Conservation (phyloP, 1,284 basidiomycete genomes). For the Fomitopsis schrenkii region DNA sequence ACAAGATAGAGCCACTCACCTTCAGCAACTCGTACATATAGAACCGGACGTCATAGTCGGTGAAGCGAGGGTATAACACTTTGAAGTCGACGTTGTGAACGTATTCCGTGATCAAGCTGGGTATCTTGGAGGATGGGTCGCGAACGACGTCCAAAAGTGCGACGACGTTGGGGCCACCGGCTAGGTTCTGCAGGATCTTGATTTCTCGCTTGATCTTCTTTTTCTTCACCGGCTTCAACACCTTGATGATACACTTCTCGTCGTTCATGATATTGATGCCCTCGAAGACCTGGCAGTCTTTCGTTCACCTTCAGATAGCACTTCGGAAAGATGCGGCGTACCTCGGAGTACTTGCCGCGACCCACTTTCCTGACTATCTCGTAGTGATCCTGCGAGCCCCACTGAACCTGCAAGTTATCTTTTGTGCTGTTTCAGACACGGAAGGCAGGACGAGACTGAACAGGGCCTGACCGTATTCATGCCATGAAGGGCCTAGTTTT, state of each 20-base stretch:
- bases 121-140: constrained; percentile 92
- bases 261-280: constrained; percentile 91
- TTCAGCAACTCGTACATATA: constrained; percentile 98
- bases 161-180: constrained; percentile 90
- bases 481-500: constrained; percentile 71
- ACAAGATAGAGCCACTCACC: constrained; percentile 36
- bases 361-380: constrained; percentile 98
- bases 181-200: constrained; percentile 96
- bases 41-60: constrained; percentile 92
- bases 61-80: constrained; percentile 92
- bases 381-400: constrained; percentile 97
- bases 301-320: not conserved
- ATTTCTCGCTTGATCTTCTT: constrained; percentile 99
- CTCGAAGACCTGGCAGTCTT: constrained; percentile 81
- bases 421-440: constrained; percentile 20
- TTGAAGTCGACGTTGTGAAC: constrained; percentile 99
- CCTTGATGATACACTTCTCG: constrained; percentile 98
- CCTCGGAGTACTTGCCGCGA: constrained; percentile 95
- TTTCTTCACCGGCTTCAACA: constrained; percentile 99
- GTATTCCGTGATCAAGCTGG: constrained; percentile 97
- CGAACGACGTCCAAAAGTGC: constrained; percentile 94
- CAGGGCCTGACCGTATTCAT: constrained; percentile 65
- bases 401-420: constrained; percentile 92
- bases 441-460: constrained; percentile 14
- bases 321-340: constrained; percentile 31